phyloP scores from a whole-genome alignment of 768 basidiomycete genomes.

The Tephrocybe sp. region DNA sequence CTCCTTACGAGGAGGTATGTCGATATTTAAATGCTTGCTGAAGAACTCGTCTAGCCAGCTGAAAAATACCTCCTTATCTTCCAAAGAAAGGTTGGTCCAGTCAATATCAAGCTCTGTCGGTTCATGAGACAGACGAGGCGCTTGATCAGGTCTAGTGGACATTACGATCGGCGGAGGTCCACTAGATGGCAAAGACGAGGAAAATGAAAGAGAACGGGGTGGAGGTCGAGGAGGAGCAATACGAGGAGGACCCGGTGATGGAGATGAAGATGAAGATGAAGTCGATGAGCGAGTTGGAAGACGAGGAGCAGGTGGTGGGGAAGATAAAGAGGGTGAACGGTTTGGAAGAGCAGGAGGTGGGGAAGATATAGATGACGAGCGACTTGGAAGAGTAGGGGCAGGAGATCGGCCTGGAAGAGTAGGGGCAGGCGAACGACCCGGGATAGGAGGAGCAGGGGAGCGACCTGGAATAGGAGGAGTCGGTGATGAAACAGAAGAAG shows the following conservation, averaged over 20 bases:
- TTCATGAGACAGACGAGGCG: slow-evolving; percentile 8
- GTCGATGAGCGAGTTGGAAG: slow-evolving; percentile 14
- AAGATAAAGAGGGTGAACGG: neutral
- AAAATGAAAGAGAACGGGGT: slow-evolving; percentile 9
- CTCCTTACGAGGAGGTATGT: slow-evolving; percentile 15
- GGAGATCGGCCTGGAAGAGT: slow-evolving; percentile 12
- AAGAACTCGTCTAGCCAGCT: slow-evolving; percentile 84
- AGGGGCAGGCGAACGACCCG: slow-evolving; percentile 9
- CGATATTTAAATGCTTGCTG: slow-evolving; percentile 36
- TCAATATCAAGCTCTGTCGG: slow-evolving; percentile 39
- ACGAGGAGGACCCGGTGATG: slow-evolving; percentile 19
- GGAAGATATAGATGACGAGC: slow-evolving; percentile 14
- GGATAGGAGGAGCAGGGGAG: slow-evolving; percentile 10
- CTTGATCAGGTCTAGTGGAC: slow-evolving; percentile 28
- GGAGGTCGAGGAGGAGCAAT: slow-evolving; percentile 17
- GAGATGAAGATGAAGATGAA: slow-evolving; percentile 17
- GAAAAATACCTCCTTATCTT: slow-evolving; percentile 75
- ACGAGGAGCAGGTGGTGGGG: slow-evolving; percentile 11
- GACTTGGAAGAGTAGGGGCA: slow-evolving; percentile 12
- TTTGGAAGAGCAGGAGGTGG: slow-evolving; percentile 12
- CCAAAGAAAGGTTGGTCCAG: slow-evolving; percentile 63
- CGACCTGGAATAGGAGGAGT: slow-evolving; percentile 8
- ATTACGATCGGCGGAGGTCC: slow-evolving; percentile 31
- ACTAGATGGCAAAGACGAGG: neutral
- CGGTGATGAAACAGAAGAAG: too few relatives aligned